phyloP scores from a whole-genome alignment of 2,329 filamentous ascomycete genomes.

The Dendryphion nanum region DNA sequence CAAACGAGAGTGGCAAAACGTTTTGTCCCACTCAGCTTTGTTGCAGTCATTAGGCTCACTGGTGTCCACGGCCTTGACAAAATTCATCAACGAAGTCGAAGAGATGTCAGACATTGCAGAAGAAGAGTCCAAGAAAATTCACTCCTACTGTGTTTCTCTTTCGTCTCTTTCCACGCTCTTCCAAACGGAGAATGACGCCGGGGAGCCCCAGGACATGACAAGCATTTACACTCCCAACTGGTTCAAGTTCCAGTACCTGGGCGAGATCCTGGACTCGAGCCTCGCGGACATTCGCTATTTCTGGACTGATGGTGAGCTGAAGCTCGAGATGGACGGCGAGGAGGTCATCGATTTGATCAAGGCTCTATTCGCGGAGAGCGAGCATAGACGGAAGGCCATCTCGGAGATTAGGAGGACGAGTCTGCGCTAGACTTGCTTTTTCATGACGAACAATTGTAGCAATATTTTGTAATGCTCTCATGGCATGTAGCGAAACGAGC shows the following conservation, averaged over 20 bases:
- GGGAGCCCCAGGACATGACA: conserved; percentile 52
- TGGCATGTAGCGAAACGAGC: too few relatives aligned
- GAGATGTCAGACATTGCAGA: conserved; percentile 65
- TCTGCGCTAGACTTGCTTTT: conserved; percentile 8
- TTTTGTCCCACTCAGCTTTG: conserved; percentile 59
- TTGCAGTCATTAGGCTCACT: conserved; percentile 62
- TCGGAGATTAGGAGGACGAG: conserved; percentile 49
- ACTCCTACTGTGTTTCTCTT: conserved; percentile 56
- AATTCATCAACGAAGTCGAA: conserved; percentile 61
- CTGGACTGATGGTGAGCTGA: conserved; percentile 64
- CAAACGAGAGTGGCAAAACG: conserved; percentile 55
- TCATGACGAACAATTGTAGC: too few relatives aligned
- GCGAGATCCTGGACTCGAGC: conserved; percentile 62
- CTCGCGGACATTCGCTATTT: conserved; percentile 65
- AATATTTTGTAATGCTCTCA: too few relatives aligned
- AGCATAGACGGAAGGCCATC: conserved; percentile 58
- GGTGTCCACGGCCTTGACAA: conserved; percentile 56
- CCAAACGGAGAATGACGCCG: conserved; percentile 43
- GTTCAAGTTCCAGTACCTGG: conserved; percentile 64
- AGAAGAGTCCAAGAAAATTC: conserved; percentile 59
- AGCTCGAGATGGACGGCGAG: conserved; percentile 59
- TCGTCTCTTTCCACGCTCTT: conserved; percentile 59
- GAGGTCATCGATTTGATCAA: conserved; percentile 64
- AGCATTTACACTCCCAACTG: conserved; percentile 62
- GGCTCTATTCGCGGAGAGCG: conserved; percentile 63